phyloP scores from a whole-genome alignment of 2,329 filamentous ascomycete genomes.

The Cytospora piceae region DNA sequence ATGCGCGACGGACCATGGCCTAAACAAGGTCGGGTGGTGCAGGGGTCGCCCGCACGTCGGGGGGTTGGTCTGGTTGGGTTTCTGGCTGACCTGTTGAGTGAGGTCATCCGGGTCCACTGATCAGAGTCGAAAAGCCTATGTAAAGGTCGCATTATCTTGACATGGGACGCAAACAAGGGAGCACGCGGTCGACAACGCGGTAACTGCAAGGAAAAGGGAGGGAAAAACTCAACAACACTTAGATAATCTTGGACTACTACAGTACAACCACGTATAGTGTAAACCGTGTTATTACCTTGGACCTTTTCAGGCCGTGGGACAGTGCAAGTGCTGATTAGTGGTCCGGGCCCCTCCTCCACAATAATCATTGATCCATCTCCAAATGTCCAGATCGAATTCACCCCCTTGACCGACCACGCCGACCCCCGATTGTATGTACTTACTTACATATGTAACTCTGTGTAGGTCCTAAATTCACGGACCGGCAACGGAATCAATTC shows the following conservation, averaged over 20 bases:
- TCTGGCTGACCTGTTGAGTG: not conserved
- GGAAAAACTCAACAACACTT: not conserved
- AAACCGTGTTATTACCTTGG: too few species aligned
- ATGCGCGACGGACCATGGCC: not conserved
- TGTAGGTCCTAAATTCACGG: not conserved
- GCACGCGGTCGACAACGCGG: not conserved
- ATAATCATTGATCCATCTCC: slow-evolving; percentile 9
- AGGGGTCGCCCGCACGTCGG: not conserved
- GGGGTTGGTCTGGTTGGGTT: not conserved
- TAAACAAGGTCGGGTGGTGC: not conserved
- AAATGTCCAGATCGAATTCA: slow-evolving; percentile 18
- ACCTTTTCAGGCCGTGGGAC: too few species aligned
- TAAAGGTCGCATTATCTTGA: too few species aligned
- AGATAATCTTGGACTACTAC: slow-evolving; percentile 1
- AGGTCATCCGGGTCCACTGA: not conserved
- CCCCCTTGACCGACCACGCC: slow-evolving; percentile 6
- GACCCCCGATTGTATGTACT: not conserved
- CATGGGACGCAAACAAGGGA: not conserved
- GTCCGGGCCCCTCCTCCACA: slow-evolving; percentile 21
- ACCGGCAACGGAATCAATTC: slow-evolving; percentile 9
- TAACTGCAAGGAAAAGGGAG: not conserved
- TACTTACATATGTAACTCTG: too few species aligned
- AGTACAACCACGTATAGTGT: too few species aligned
- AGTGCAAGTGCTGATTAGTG: not conserved
- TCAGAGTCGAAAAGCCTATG: not conserved